phyloP scores from a whole-genome alignment of 495 filamentous ascomycete genomes.

The Podospora comata region DNA sequence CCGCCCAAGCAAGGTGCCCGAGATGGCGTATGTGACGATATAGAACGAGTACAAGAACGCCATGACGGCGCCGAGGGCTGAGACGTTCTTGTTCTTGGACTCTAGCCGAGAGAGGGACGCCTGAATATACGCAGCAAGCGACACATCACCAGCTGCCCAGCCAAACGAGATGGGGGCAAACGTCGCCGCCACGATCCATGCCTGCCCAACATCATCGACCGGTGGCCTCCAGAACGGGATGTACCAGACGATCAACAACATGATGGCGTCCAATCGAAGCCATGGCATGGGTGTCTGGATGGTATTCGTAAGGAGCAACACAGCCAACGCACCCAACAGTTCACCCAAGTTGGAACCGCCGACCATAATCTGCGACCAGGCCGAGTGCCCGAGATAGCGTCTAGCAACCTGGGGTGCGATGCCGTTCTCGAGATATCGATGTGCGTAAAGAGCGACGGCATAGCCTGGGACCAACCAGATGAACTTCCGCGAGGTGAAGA shows the following conservation, averaged over 20 bases:
- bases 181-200: conserved; percentile 42
- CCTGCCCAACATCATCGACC: conserved; percentile 30
- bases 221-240: conserved; percentile 36
- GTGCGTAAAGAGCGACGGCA: conserved; percentile 43
- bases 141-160: conserved; percentile 48
- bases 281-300: conserved; percentile 46
- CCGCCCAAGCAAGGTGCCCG: conserved; percentile 38
- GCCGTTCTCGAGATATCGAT: conserved; percentile 46
- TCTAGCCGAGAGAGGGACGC: conserved; percentile 39
- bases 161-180: conserved; percentile 47
- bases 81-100: conserved; percentile 39
- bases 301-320: conserved; percentile 42
- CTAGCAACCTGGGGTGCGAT: conserved; percentile 42
- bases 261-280: conserved; percentile 41
- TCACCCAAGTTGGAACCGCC: conserved; percentile 47
- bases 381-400: conserved; percentile 39
- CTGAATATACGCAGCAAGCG: conserved; percentile 46
- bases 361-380: conserved; percentile 47
- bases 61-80: conserved; percentile 47
- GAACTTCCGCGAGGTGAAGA: conserved; percentile 44
- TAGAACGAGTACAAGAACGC: conserved; percentile 48
- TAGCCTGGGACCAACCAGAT: conserved; percentile 47
- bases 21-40: conserved; percentile 43
- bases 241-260: conserved; percentile 43
- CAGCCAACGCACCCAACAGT: conserved; percentile 41